Evolutionary conservation across 441 rosid species (phyloP), one percentile per base, ranked within the genome.

Genomic region (Eruca vesicaria): DNA sequence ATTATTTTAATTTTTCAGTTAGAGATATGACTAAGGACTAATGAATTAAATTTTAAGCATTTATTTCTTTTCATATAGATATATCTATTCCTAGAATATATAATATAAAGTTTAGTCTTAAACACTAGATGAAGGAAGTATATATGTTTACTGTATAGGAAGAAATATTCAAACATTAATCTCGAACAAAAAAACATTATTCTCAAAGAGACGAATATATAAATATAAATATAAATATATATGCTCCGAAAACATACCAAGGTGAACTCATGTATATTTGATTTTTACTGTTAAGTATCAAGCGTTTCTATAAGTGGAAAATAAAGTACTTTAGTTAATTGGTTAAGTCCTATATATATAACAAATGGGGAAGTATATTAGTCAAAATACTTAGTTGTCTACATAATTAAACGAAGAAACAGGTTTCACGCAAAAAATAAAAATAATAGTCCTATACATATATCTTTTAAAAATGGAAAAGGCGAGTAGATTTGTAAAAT

Each of bases 211-310:
- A 52, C 31, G 52, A 53, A 55, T 76, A 63, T 28, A n/a, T n/a
- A n/a, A n/a, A n/a, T n/a, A n/a, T n/a, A n/a, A n/a, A n/a, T n/a
- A n/a, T n/a, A n/a, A n/a, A n/a, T n/a, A 23, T 19, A 36, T 41
- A 69, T 62, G 65, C 48, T 18, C 53, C 9, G 53, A 31, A 31
- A 29, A 61, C 19, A 16, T 48, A 61, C 45, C 69, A 52, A 59
- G 57, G 43, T 16, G 18, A 75, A 52, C 28, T 63, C 59, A 50
- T 66, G 33, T 41, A 12, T 70, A 76, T 56, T 43, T 31, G 33
- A 7, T 69, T 75, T 33, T 57, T 76, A 70, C 80, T 70, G 70
- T 23, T 15, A 64, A 64, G 2, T 58, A 62, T 63, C 67, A 6
- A 32, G 16, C 19, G 26, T 45, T 68, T 11, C 80, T 26, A 70